Conservation (phyloP, 2,329 filamentous ascomycete genomes). For the Dactylellina leptospora region DNA sequence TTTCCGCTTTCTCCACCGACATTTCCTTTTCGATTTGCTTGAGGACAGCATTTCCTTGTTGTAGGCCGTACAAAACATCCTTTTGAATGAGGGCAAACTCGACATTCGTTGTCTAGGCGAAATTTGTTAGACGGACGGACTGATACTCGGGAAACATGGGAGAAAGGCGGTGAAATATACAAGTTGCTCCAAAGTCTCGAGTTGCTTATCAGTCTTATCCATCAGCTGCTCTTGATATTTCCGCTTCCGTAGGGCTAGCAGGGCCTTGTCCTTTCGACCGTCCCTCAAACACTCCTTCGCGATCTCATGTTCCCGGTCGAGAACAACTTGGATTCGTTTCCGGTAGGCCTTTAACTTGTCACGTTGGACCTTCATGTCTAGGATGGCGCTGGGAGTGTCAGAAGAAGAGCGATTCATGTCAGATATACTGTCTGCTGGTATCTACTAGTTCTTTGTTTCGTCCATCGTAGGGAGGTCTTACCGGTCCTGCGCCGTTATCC, state of each 20-base stretch:
- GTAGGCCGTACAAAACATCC: constrained; percentile 89
- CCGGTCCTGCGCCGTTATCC: constrained; percentile 85
- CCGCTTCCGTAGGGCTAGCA: constrained; percentile 88
- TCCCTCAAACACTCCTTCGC: constrained; percentile 81
- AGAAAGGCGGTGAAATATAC: neutral
- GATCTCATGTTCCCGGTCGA: constrained; percentile 84
- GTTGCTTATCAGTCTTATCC: constrained; percentile 86
- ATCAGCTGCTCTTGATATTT: constrained; percentile 96
- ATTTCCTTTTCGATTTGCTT: constrained; percentile 94
- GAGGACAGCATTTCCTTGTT: constrained; percentile 88
- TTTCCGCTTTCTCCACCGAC: constrained; percentile 92
- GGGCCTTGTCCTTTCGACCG: constrained; percentile 80
- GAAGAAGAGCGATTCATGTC: constrained; percentile 31
- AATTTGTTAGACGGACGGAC: neutral
- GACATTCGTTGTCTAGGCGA: constrained; percentile 73
- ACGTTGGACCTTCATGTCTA: constrained; percentile 96
- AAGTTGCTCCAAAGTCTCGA: constrained; percentile 91
- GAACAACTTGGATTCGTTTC: constrained; percentile 84
- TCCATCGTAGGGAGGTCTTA: constrained; percentile 61
- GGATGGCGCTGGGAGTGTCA: constrained; percentile 75
- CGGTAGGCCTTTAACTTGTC: constrained; percentile 98
- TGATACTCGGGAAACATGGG: neutral
- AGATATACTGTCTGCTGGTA: constrained; percentile 9
- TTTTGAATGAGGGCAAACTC: constrained; percentile 98
- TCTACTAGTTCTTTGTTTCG: constrained; percentile 5